These are phyloP conservation scores for Quercus phellos DNA, from an alignment of 331 rosid genomes.

Conservation along the genomic window DNA sequence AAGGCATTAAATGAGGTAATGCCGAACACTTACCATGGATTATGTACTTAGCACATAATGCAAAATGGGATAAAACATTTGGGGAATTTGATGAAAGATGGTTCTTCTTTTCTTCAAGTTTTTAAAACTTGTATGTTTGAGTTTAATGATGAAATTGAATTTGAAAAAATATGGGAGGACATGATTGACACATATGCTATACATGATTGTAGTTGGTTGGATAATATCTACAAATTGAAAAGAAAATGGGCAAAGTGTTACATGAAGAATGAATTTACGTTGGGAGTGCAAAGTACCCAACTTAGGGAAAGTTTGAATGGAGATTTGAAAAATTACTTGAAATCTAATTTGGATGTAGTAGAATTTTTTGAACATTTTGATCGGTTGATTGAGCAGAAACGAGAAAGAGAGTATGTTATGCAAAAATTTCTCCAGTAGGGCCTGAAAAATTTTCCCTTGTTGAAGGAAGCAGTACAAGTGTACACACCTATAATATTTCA, in stretches of 20 bases:
- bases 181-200: too few species aligned
- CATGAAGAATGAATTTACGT: background rate
- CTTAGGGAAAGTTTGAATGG: constrained; percentile 10
- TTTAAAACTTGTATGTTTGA: background rate
- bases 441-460: background rate
- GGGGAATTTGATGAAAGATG: background rate
- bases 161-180: background rate
- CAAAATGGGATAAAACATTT: background rate
- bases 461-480: background rate
- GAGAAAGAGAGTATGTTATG: background rate
- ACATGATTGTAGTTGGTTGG: background rate
- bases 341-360: background rate
- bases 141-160: background rate
- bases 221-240: background rate
- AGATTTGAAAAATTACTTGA: background rate
- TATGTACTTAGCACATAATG: background rate
- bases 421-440: background rate
- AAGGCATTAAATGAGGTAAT: background rate
- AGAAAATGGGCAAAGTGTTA: background rate
- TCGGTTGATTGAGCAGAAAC: background rate
- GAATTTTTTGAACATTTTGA: background rate
- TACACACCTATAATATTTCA: too few species aligned
- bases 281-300: background rate
- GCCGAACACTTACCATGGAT: background rate
- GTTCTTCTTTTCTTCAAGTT: background rate